Percentiles rank a stretch among this genome's conserved stretches.
Evolutionary conservation across 768 basidiomycete species (phyloP).

Genomic region (Fomitopsis pulvina): DNA sequence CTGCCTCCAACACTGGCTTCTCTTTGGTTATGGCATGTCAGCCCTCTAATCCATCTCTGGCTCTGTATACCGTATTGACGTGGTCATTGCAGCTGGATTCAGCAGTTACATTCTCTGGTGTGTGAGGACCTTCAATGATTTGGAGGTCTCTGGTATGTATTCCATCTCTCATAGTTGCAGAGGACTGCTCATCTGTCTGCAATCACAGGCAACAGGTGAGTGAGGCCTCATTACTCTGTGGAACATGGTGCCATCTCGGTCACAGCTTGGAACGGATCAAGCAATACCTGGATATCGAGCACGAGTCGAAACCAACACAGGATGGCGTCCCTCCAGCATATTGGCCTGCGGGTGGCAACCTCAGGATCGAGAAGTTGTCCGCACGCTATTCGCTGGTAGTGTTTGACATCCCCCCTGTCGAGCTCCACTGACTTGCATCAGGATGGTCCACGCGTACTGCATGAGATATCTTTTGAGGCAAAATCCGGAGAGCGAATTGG

Average conservation of each 20-base stretch:
- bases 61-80: constrained; percentile 25
- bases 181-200: not conserved
- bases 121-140: constrained; percentile 37
- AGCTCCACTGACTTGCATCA: constrained; percentile 3
- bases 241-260: not conserved
- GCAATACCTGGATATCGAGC: constrained; percentile 50
- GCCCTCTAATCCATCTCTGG: not conserved
- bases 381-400: constrained; percentile 39
- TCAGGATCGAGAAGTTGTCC: constrained; percentile 45
- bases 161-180: not conserved
- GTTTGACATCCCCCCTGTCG: not conserved
- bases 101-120: constrained; percentile 48
- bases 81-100: constrained; percentile 37
- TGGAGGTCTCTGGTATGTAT: constrained; percentile 36
- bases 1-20: constrained; percentile 42
- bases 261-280: constrained; percentile 43
- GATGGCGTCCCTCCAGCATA: constrained; percentile 51
- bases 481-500: constrained; percentile 54
- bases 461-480: constrained; percentile 44
- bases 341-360: constrained; percentile 53
- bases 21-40: constrained; percentile 46
- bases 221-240: not conserved
- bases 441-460: constrained; percentile 52
- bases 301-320: constrained; percentile 37
- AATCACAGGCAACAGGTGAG: constrained; percentile 22